Evolutionary conservation across 176 grass and related monocot genomes (phyloP).

Genomic region (Metroxylon sagu): DNA sequence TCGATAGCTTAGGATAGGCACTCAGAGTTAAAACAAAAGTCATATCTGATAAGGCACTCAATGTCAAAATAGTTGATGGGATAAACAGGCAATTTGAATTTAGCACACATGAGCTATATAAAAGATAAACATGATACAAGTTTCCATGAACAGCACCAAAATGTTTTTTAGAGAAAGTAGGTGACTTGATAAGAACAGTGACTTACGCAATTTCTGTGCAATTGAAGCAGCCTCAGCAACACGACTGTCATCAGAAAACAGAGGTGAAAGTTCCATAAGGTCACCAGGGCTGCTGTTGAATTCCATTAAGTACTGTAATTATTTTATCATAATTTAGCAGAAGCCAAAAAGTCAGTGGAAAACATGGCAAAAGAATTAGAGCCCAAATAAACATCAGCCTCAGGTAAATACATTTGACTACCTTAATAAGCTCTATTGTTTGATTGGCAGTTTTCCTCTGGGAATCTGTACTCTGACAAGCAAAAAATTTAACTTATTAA

Average conservation of each 20-base stretch:
- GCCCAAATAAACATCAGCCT: too few relatives aligned
- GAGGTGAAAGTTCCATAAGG: slow-evolving; percentile 96
- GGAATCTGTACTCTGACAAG: slow-evolving; percentile 86
- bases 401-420: slow-evolving; percentile 9
- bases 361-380: neutral
- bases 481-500: slow-evolving; percentile 8
- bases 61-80: too few relatives aligned
- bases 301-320: slow-evolving; percentile 91
- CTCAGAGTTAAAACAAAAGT: too few relatives aligned
- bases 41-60: too few relatives aligned
- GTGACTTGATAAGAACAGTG: slow-evolving; percentile 1
- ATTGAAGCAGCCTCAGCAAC: slow-evolving; percentile 98
- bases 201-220: slow-evolving; percentile 97
- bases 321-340: slow-evolving; percentile 4
- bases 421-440: slow-evolving; percentile 98
- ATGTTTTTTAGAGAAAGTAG: too few relatives aligned
- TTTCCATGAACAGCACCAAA: too few relatives aligned
- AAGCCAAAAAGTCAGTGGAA: slow-evolving; percentile 2
- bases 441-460: slow-evolving; percentile 98
- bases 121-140: too few relatives aligned
- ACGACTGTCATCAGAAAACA: slow-evolving; percentile 96
- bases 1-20: too few relatives aligned
- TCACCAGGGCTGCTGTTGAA: slow-evolving; percentile 99
- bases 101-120: too few relatives aligned
- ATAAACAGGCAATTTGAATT: too few relatives aligned